A percentile compares a stretch with the other conserved stretches of the same genome.
Conservation (phyloP, 148 eudicot species). For the Chenopodium album region DNA sequence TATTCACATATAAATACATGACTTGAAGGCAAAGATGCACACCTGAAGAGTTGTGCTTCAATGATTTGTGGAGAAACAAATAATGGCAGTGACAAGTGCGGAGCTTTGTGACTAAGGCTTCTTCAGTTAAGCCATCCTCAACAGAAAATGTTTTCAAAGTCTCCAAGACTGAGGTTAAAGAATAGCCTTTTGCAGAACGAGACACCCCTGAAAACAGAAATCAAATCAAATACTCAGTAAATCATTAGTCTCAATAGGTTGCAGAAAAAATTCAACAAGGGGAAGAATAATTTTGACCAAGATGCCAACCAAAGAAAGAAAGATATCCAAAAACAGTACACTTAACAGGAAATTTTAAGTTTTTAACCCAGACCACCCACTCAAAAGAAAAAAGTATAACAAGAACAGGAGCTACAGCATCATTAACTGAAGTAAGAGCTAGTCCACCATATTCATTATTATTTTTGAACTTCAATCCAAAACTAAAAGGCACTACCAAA, state of each 20-base stretch:
- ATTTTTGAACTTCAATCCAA: no score
- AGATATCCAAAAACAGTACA: not conserved
- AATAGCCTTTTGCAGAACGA: conserved; percentile 95
- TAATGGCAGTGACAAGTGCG: conserved; percentile 91
- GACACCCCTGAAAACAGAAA: conserved; percentile 58
- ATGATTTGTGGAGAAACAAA: conserved; percentile 76
- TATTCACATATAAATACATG: not conserved
- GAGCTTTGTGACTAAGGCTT: conserved; percentile 93
- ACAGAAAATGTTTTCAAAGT: conserved; percentile 92
- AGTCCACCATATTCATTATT: no score
- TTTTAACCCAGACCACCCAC: not conserved
- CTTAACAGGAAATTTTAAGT: not conserved
- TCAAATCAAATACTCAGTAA: not conserved
- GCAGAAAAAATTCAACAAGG: not conserved
- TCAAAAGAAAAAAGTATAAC: not conserved
- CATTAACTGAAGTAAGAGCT: not conserved
- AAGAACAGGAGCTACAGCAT: conserved; percentile 10
- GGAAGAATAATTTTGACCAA: not conserved
- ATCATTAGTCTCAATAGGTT: conserved; percentile 1
- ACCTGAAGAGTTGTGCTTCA: conserved; percentile 90
- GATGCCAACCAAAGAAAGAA: not conserved
- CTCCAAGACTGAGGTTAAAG: conserved; percentile 71
- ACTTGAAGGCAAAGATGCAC: conserved; percentile 19
- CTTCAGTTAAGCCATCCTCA: conserved; percentile 95
- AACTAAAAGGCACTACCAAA: no score